phyloP scores from a whole-genome alignment of 345 rosid genomes.

The Turritis glabra region DNA sequence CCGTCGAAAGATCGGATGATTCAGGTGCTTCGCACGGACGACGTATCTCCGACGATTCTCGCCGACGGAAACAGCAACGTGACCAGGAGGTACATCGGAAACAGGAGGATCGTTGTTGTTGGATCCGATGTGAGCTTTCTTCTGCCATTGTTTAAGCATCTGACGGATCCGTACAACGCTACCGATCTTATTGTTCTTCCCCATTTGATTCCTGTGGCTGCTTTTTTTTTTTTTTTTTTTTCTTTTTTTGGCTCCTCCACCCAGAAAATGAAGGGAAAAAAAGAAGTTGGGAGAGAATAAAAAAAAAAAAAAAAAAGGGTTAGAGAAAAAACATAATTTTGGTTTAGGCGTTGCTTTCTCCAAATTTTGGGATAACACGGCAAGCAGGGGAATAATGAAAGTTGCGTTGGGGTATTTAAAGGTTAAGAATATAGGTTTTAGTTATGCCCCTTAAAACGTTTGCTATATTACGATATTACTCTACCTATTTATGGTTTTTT shows the following conservation, averaged over 20 bases:
- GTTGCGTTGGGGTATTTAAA: conserved; percentile 20
- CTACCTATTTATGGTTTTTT: not conserved
- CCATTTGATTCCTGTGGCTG: conserved; percentile 22
- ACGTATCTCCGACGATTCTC: conserved; percentile 54
- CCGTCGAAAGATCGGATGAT: conserved; percentile 72
- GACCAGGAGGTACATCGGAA: conserved; percentile 76
- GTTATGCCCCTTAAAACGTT: not conserved
- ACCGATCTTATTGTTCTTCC: conserved; percentile 59
- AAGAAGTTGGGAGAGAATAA: not conserved
- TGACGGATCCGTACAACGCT: conserved; percentile 77
- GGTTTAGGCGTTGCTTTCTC: conserved; percentile 29
- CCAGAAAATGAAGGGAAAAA: conserved; percentile 25
- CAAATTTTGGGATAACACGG: conserved; percentile 4
- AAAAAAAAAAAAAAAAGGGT: not conserved
- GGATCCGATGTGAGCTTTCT: conserved; percentile 52
- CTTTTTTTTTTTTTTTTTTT: no score
- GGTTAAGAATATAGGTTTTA: not conserved
- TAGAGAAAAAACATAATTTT: conserved; percentile 12
- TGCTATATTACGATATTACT: not conserved
- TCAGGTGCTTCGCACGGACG: conserved; percentile 73
- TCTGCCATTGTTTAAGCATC: conserved; percentile 78
- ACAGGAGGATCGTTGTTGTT: conserved; percentile 26
- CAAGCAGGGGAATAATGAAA: conserved; percentile 24
- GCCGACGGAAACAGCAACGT: conserved; percentile 83
- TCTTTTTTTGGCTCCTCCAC: not conserved